Conservation (phyloP, 2,329 filamentous ascomycete genomes). For the Penicillium verrucosum region DNA sequence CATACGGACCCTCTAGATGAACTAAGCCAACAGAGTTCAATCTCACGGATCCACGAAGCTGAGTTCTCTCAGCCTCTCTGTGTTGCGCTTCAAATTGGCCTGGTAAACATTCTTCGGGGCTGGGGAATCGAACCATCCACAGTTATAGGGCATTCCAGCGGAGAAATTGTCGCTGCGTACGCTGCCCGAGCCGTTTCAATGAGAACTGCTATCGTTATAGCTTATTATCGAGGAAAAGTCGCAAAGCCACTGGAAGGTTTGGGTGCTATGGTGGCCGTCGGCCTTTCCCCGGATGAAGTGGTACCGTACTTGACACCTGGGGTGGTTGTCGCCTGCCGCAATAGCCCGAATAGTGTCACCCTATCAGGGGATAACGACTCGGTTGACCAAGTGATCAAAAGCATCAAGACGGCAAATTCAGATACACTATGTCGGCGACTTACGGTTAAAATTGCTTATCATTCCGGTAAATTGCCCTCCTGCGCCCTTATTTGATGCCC, state of each 20-base stretch:
- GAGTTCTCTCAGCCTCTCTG: constrained; percentile 32
- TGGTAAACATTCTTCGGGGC: constrained; percentile 28
- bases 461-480: constrained; percentile 11
- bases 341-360: constrained; percentile 26
- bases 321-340: constrained; percentile 25
- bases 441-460: constrained; percentile 18
- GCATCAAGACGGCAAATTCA: constrained; percentile 8
- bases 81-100: constrained; percentile 34
- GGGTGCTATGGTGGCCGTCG: constrained; percentile 26
- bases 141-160: constrained; percentile 36
- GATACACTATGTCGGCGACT: constrained; percentile 11
- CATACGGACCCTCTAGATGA: neutral
- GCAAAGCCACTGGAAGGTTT: neutral
- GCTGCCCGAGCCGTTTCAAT: constrained; percentile 24
- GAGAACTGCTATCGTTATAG: constrained; percentile 17
- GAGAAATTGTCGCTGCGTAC: constrained; percentile 40
- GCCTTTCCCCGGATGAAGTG: constrained; percentile 13
- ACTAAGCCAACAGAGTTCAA: neutral
- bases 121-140: constrained; percentile 24
- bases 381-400: constrained; percentile 3
- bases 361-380: constrained; percentile 19
- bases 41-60: constrained; percentile 20
- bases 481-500: neutral
- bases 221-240: constrained; percentile 22
- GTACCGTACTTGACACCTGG: constrained; percentile 12